phyloP scores from a whole-genome alignment of 306 rosid species.

The Cicer yamashitae region DNA sequence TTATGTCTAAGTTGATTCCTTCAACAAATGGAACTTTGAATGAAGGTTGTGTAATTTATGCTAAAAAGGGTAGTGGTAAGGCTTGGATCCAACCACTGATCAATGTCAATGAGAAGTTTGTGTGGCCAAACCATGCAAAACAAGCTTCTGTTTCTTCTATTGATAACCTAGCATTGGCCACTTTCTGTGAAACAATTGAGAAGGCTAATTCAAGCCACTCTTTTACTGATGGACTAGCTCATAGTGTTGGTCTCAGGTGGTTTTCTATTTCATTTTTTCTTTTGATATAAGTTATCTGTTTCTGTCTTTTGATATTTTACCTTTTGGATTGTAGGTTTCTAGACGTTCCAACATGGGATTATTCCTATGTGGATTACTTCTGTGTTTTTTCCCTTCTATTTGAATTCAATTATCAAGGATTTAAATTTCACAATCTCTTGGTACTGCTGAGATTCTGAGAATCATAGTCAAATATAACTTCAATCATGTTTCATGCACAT shows the following conservation, averaged over 20 bases:
- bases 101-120: slow-evolving; percentile 55
- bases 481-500: background rate
- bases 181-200: slow-evolving; percentile 84
- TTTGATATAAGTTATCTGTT: slow-evolving; percentile 3
- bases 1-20: slow-evolving; percentile 69
- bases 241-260: slow-evolving; percentile 85
- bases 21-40: slow-evolving; percentile 71
- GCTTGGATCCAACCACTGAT: slow-evolving; percentile 90
- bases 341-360: background rate
- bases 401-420: background rate
- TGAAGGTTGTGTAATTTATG: slow-evolving; percentile 85
- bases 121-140: slow-evolving; percentile 81
- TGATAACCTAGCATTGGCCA: slow-evolving; percentile 75
- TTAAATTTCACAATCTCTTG: background rate
- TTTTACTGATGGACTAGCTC: slow-evolving; percentile 85
- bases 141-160: slow-evolving; percentile 71
- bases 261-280: slow-evolving; percentile 35
- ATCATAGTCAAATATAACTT: background rate
- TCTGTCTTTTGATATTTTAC: background rate
- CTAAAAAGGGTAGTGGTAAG: slow-evolving; percentile 72
- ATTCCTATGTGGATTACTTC: background rate
- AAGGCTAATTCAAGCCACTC: slow-evolving; percentile 86
- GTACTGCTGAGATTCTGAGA: background rate
- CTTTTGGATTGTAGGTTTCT: background rate
- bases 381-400: background rate